Evolutionary conservation across 73 alveolate genomes (phyloP).

Genomic region (Loxodes magnus): DNA sequence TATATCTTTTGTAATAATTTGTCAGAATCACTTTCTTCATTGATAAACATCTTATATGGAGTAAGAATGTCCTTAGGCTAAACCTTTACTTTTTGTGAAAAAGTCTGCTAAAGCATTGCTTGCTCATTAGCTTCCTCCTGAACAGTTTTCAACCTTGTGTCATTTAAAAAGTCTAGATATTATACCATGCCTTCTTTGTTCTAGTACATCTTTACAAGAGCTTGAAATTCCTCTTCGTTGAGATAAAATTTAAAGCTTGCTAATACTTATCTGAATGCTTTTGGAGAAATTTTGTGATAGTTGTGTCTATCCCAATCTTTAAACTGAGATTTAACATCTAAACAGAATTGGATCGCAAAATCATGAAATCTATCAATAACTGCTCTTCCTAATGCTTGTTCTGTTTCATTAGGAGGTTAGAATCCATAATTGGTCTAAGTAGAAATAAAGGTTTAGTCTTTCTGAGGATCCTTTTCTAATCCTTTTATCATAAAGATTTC

Average conservation of each 20-base stretch:
- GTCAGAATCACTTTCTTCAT: conserved; percentile 27
- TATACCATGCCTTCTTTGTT: conserved; percentile 65
- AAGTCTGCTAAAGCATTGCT: conserved; percentile 34
- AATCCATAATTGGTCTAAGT: conserved; percentile 65
- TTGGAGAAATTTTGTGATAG: conserved; percentile 66
- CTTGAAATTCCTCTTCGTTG: conserved; percentile 60
- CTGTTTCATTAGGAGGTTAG: conserved; percentile 41
- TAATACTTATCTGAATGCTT: conserved; percentile 68
- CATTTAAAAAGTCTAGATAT: conserved; percentile 69
- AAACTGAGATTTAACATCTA: conserved; percentile 77
- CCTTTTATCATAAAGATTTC: conserved; percentile 74
- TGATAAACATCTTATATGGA: conserved; percentile 13
- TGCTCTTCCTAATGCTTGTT: conserved; percentile 47
- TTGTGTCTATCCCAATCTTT: conserved; percentile 78
- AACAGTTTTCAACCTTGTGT: conserved; percentile 47
- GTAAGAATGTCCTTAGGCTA: conserved; percentile 30
- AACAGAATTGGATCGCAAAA: conserved; percentile 52
- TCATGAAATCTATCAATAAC: conserved; percentile 34
- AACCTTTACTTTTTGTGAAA: conserved; percentile 39
- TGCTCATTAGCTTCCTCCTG: conserved; percentile 22
- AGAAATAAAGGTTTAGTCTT: conserved; percentile 43
- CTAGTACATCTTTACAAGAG: conserved; percentile 63
- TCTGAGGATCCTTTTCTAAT: conserved; percentile 62
- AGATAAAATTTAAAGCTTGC: conserved; percentile 52
- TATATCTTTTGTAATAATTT: conserved; percentile 57